Conservation (phyloP, 108 stramenopile genomes). For the Nitzschia inconspicua region DNA sequence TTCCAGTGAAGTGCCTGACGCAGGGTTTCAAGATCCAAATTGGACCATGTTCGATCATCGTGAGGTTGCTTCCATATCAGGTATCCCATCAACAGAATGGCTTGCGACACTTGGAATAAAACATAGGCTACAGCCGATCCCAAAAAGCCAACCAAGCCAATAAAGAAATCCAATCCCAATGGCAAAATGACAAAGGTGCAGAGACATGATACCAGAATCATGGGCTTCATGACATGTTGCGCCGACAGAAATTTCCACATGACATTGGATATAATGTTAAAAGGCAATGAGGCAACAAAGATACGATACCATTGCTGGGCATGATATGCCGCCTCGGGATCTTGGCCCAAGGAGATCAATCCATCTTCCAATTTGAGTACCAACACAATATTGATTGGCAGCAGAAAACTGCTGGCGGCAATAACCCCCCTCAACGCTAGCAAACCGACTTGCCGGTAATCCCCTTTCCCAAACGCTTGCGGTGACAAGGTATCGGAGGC, state of each 20-base stretch:
- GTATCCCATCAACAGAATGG: constrained; percentile 17
- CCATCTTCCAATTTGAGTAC: constrained; percentile 17
- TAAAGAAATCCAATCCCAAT: constrained; percentile 13
- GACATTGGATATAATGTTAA: constrained; percentile 14
- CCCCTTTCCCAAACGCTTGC: constrained; percentile 33
- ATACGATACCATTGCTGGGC: constrained; percentile 40
- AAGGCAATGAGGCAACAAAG: constrained; percentile 32
- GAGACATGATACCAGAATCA: constrained; percentile 19
- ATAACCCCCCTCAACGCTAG: constrained; percentile 31
- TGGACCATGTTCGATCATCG: constrained; percentile 34
- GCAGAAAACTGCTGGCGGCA: constrained; percentile 1
- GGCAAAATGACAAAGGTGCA: constrained; percentile 21
- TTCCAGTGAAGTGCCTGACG: constrained; percentile 12
- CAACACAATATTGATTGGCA: constrained; percentile 28
- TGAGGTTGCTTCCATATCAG: constrained; percentile 17
- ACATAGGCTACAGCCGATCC: constrained; percentile 37
- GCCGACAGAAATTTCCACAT: constrained; percentile 39
- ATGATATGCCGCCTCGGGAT: constrained; percentile 13
- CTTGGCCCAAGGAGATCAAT: constrained; percentile 31
- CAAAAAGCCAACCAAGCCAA: constrained; percentile 21
- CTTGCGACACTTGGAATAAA: constrained; percentile 19
- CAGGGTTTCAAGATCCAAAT: background rate
- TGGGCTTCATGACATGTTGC: constrained; percentile 32
- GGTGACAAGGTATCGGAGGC: constrained; percentile 41
- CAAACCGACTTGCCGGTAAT: constrained; percentile 28